Conservation (phyloP, 345 rosid genomes). For the Xanthoceras sorbifolium region DNA sequence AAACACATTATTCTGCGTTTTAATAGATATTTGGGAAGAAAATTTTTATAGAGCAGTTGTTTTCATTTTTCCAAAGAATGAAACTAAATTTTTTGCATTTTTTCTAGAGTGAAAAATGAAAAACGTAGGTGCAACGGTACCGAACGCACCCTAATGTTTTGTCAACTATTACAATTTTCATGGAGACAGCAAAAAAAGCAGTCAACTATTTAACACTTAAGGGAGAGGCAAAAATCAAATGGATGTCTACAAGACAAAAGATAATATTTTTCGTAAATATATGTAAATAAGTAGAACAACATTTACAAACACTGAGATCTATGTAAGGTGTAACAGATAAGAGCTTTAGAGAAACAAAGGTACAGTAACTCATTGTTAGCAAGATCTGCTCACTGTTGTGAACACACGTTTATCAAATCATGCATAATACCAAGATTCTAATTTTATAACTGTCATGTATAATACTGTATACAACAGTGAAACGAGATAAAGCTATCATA, state of each 20-base stretch:
- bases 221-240: neutral
- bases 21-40: too few species aligned
- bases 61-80: too few species aligned
- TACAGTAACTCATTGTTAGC: neutral
- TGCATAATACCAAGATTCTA: neutral
- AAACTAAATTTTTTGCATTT: too few species aligned
- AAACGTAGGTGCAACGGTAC: too few species aligned
- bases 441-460: neutral
- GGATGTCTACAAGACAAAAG: neutral
- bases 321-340: neutral
- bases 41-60: too few species aligned
- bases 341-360: neutral
- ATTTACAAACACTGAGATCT: neutral
- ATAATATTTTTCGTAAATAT: neutral
- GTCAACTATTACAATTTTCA: neutral
- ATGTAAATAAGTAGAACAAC: neutral
- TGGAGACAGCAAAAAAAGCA: neutral
- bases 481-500: neutral
- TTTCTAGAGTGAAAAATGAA: too few species aligned
- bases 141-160: too few species aligned
- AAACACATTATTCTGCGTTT: too few species aligned
- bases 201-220: slow-evolving; percentile 3
- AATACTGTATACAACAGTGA: neutral
- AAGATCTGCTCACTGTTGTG: neutral
- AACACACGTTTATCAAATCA: neutral